These are phyloP conservation scores for Emmonsia crescens DNA, from an alignment of 2,329 filamentous ascomycete genomes.

Conservation along the genomic window DNA sequence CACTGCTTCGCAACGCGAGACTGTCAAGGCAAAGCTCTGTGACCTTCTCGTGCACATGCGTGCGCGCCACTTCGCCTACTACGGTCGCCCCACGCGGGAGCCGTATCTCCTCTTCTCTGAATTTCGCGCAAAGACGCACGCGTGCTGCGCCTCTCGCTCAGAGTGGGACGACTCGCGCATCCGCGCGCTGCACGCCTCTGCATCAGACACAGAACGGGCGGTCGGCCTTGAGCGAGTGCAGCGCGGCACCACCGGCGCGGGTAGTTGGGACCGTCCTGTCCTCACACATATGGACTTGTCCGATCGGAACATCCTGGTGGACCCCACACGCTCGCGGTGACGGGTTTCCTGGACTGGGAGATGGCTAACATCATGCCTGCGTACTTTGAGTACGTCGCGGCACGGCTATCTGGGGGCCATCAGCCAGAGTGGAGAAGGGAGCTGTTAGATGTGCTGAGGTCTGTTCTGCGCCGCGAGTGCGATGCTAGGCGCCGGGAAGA, in stretches of 20 bases:
- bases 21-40: conserved; percentile 10
- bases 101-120: conserved; percentile 10
- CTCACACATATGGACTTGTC: conserved; percentile 12
- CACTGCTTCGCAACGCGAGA: conserved; percentile 7
- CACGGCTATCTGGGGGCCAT: conserved; percentile 13
- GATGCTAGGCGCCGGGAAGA: neutral
- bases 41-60: conserved; percentile 11
- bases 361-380: conserved; percentile 13
- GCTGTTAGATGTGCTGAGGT: conserved; percentile 13
- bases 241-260: conserved; percentile 9
- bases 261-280: conserved; percentile 11
- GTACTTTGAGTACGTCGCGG: conserved; percentile 13
- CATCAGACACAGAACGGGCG: conserved; percentile 4
- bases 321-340: conserved; percentile 12
- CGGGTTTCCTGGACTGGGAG: conserved; percentile 14
- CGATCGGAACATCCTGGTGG: conserved; percentile 13
- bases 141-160: conserved; percentile 9
- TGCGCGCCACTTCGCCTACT: conserved; percentile 11
- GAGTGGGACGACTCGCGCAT: conserved; percentile 14
- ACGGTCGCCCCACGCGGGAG: conserved; percentile 9
- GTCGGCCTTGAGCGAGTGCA: conserved; percentile 11
- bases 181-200: conserved; percentile 4
- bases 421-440: conserved; percentile 11
- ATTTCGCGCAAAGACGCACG: conserved; percentile 1
- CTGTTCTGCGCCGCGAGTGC: conserved; percentile 13